Conservation (phyloP, 2,329 filamentous ascomycete genomes). For the Nothomitra cinnamomea region DNA sequence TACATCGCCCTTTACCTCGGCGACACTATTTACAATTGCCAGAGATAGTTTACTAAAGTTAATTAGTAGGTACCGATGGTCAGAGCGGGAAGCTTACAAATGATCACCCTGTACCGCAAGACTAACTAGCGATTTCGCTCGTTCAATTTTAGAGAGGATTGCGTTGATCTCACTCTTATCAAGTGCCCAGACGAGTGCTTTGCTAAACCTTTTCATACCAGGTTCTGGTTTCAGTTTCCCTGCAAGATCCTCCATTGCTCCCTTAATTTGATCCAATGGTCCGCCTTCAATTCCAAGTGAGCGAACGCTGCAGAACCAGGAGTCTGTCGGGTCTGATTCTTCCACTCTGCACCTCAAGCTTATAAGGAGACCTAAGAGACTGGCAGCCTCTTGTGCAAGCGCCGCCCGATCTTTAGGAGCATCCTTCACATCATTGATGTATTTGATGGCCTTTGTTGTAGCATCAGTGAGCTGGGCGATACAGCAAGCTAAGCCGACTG, state of each 20-base stretch:
- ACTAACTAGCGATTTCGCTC: neutral
- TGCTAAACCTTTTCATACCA: neutral
- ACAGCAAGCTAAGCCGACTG: constrained; percentile 11
- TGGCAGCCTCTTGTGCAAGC: constrained; percentile 12
- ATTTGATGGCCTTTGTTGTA: constrained; percentile 11
- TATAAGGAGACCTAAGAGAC: constrained; percentile 13
- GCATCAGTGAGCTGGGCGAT: constrained; percentile 15
- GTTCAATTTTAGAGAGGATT: neutral
- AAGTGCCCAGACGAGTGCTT: neutral
- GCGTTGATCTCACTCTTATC: neutral
- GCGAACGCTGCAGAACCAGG: constrained; percentile 14
- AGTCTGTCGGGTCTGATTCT: constrained; percentile 8
- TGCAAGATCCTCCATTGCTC: constrained; percentile 11
- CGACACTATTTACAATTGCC: neutral
- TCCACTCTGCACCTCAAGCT: constrained; percentile 13
- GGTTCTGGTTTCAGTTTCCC: neutral
- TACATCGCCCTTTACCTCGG: neutral
- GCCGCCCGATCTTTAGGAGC: constrained; percentile 13
- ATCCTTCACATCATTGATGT: constrained; percentile 13
- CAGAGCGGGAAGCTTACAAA: neutral
- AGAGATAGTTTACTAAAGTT: neutral
- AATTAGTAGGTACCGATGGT: neutral
- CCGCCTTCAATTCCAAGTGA: constrained; percentile 9
- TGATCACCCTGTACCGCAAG: neutral
- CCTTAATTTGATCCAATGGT: constrained; percentile 16